These are phyloP conservation scores for Schizophyllum commune DNA, from an alignment of 1,284 basidiomycete genomes.

Conservation along the genomic window DNA sequence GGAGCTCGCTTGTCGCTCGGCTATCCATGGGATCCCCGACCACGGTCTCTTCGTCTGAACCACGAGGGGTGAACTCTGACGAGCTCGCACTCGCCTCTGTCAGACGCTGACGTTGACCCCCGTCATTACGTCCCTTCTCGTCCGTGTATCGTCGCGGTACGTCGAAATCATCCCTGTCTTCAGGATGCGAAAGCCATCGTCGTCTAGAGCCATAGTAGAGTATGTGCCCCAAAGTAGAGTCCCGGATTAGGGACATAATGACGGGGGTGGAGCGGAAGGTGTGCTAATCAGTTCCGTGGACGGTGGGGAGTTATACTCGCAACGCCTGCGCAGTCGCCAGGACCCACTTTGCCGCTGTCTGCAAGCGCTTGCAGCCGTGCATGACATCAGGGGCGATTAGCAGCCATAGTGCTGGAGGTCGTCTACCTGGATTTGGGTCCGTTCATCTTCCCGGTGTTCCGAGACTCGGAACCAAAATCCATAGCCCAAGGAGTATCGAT, in stretches of 20 bases:
- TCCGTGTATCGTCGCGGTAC: conserved; percentile 10
- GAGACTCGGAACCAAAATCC: too few relatives aligned
- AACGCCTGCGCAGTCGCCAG: too few relatives aligned
- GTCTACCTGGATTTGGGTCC: too few relatives aligned
- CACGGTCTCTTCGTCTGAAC: conserved; percentile 7
- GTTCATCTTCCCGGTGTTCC: too few relatives aligned
- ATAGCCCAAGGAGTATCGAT: too few relatives aligned
- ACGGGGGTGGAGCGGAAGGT: neutral
- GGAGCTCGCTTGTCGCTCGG: neutral
- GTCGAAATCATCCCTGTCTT: conserved; percentile 14
- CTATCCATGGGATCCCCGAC: conserved; percentile 5
- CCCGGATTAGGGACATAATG: conserved; percentile 11
- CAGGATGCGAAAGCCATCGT: conserved; percentile 14
- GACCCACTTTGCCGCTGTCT: too few relatives aligned
- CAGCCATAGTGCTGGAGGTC: too few relatives aligned
- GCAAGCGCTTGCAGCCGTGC: too few relatives aligned
- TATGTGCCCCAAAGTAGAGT: conserved; percentile 18
- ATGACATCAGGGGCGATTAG: too few relatives aligned
- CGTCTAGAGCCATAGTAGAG: conserved; percentile 16
- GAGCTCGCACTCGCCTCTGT: neutral
- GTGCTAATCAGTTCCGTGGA: too few relatives aligned
- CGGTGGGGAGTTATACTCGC: too few relatives aligned
- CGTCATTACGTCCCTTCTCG: neutral
- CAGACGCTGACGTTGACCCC: conserved; percentile 4
- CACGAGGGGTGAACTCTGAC: neutral